phyloP scores from a whole-genome alignment of 2,329 filamentous ascomycete genomes.

The Cercospora brassicicola region DNA sequence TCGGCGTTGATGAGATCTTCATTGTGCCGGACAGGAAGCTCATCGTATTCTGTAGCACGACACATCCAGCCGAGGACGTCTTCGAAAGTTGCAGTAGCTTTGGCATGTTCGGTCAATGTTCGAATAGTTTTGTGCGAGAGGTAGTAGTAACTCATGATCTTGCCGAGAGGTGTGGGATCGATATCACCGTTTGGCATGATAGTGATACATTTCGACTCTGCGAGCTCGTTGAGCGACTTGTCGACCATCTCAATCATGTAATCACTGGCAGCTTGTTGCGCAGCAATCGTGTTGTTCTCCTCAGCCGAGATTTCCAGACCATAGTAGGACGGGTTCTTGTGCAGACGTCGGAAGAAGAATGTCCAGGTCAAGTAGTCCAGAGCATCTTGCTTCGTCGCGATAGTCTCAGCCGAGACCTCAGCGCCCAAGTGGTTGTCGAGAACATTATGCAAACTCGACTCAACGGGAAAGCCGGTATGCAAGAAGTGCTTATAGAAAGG shows the following conservation, averaged over 20 bases:
- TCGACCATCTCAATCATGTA: slow-evolving; percentile 94
- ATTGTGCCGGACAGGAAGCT: slow-evolving; percentile 95
- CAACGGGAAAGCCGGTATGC: slow-evolving; percentile 95
- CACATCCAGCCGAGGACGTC: slow-evolving; percentile 92
- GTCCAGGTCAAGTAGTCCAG: slow-evolving; percentile 98
- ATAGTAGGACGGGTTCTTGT: slow-evolving; percentile 98
- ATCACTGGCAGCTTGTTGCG: slow-evolving; percentile 84
- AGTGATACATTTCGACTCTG: slow-evolving; percentile 78
- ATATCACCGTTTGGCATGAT: slow-evolving; percentile 85
- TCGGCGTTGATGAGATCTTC: slow-evolving; percentile 96
- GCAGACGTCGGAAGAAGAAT: slow-evolving; percentile 94
- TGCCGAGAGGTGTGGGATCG: slow-evolving; percentile 84
- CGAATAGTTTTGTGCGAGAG: slow-evolving; percentile 90
- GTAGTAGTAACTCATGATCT: slow-evolving; percentile 99
- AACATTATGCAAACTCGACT: slow-evolving; percentile 93
- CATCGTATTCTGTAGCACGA: slow-evolving; percentile 90
- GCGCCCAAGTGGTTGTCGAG: slow-evolving; percentile 95
- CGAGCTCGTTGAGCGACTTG: slow-evolving; percentile 77
- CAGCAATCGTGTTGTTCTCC: slow-evolving; percentile 82
- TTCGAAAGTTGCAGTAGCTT: slow-evolving; percentile 71
- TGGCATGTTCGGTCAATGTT: slow-evolving; percentile 74
- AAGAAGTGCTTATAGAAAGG: slow-evolving; percentile 99
- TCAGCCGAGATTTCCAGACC: slow-evolving; percentile 90
- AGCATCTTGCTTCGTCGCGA: slow-evolving; percentile 92
- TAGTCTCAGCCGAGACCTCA: slow-evolving; percentile 89